Evolutionary conservation across 1,284 basidiomycete species (phyloP), one percentile per base, ranked within the genome.

Genomic region (Leccinum griseonigrum): DNA sequence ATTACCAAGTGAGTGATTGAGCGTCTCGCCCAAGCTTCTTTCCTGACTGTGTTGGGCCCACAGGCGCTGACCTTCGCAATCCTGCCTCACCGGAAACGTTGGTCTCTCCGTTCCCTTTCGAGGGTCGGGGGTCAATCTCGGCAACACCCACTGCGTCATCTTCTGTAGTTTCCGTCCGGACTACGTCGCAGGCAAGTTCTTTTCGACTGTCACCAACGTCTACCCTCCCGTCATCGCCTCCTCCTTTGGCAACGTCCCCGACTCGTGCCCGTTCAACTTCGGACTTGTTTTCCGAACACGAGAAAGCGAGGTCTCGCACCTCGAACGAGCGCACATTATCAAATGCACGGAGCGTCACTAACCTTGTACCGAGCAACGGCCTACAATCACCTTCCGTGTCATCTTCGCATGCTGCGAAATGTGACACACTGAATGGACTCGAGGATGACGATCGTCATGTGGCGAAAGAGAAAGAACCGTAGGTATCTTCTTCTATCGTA

Each of bases 41-140:
- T 59, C 62, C 65, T 56, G 54, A 61, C 36, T 22, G 55, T 26
- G 38, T 50, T 53, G 54, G 62, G 55, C 32, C 28, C 36, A 51
- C 72, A 60, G 79, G 79, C 59, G 60, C 70, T 28, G 78, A 80
- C 59, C 81, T 84, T 68, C 80, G 82, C 67, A 91, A 91, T 72
- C 87, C 88, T 58, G 88, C 88, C 9, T 90, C 89, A 31, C 88
- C 90, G 10, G 83, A 85, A 58, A 71, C 85, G 11, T 71, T 88
- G 50, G 74, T 75, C 50, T 77, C 83, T 56, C 77, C 82, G 26
- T 75, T 79, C 31, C 81, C 83, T 58, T 85, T 84, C 80, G 85
- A 76, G 46, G 64, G 38, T 53, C 82, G 36, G 76, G 80, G 55
- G 77, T 77, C 62, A 73, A 59, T 53, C 13, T 66, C 79, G 26